Evolutionary conservation across 2,329 filamentous ascomycete genomes (phyloP).

Genomic region (Hymenoscyphus occultus): DNA sequence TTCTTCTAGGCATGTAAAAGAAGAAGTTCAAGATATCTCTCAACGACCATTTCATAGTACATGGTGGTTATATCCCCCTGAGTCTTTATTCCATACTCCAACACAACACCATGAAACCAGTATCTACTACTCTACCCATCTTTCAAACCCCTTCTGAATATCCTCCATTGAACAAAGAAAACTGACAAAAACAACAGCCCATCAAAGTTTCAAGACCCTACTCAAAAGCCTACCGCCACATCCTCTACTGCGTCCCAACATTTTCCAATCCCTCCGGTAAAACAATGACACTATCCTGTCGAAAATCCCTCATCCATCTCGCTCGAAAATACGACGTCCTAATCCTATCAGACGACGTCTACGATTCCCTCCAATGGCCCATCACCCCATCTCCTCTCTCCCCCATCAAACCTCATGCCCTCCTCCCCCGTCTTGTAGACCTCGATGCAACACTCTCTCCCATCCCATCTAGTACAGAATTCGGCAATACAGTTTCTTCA

Average conservation of each 20-base stretch:
- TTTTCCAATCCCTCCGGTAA: constrained; percentile 86
- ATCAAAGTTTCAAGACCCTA: not conserved
- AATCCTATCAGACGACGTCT: constrained; percentile 88
- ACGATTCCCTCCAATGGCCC: constrained; percentile 86
- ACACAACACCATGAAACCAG: no score
- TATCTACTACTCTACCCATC: not conserved
- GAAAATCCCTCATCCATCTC: constrained; percentile 68
- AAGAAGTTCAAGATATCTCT: no score
- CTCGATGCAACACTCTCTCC: constrained; percentile 68
- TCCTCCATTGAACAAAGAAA: not conserved
- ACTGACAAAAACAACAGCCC: constrained; percentile 46
- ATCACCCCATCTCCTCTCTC: constrained; percentile 29
- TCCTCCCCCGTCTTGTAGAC: constrained; percentile 71
- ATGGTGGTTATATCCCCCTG: no score
- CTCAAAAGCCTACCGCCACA: constrained; percentile 77
- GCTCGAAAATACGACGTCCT: constrained; percentile 78
- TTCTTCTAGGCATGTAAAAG: no score
- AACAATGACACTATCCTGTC: constrained; percentile 69
- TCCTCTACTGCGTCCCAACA: constrained; percentile 86
- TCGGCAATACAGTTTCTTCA: constrained; percentile 81
- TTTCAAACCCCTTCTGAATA: not conserved
- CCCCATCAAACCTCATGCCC: constrained; percentile 17
- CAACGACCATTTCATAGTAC: no score
- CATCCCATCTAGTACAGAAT: constrained; percentile 52
- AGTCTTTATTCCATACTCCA: no score